phyloP scores from a whole-genome alignment of 2,329 filamentous ascomycete genomes.

The Ophiostoma sp. region DNA sequence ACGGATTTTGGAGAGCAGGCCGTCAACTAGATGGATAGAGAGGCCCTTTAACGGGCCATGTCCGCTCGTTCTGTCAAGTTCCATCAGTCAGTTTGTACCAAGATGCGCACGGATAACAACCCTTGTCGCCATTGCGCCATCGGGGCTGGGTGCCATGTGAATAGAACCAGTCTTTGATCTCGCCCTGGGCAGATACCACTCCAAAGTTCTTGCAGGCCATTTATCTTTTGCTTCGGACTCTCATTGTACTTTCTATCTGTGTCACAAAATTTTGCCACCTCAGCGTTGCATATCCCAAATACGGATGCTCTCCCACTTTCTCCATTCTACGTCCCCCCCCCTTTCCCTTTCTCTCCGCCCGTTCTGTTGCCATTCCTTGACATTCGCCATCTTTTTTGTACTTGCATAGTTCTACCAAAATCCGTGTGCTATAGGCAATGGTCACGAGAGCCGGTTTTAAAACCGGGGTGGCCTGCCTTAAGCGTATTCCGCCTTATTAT shows the following conservation, averaged over 20 bases:
- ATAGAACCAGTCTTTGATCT: not conserved
- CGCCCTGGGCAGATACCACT: not conserved
- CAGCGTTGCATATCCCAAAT: not conserved
- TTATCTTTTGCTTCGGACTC: not conserved
- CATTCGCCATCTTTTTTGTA: not conserved
- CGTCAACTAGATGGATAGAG: not conserved
- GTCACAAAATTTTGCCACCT: not conserved
- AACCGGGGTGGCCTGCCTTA: constrained; percentile 7
- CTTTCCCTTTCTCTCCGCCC: too few species aligned
- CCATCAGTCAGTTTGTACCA: not conserved
- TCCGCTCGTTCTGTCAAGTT: not conserved
- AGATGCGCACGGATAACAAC: constrained; percentile 14
- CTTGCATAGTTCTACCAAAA: constrained; percentile 1
- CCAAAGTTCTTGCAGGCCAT: not conserved
- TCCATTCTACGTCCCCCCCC: not conserved
- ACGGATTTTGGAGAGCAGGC: not conserved
- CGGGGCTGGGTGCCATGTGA: not conserved
- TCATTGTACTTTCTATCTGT: not conserved
- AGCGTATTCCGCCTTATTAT: not conserved
- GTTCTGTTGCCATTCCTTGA: not conserved
- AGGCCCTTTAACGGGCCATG: not conserved
- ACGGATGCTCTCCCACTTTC: not conserved
- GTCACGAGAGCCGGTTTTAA: not conserved
- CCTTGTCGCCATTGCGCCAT: constrained; percentile 7
- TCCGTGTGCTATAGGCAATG: not conserved